Evolutionary conservation across 306 rosid species (phyloP).

Genomic region (Citrullus colocynthis): DNA sequence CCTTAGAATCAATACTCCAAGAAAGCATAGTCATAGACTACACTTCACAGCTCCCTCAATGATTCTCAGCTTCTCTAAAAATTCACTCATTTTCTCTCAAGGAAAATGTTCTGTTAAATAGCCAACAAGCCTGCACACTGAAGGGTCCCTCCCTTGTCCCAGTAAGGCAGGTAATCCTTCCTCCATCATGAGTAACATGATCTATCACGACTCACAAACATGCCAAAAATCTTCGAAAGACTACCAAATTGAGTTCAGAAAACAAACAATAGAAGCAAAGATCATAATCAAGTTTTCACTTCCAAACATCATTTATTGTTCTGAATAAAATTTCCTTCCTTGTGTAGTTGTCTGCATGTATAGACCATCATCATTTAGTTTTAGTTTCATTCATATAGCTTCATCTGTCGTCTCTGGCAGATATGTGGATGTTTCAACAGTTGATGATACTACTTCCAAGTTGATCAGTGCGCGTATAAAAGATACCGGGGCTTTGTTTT

Average conservation of each 20-base stretch:
- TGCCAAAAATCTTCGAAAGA: not conserved
- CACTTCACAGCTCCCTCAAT: not conserved
- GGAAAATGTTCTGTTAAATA: not conserved
- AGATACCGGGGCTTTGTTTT: constrained; percentile 69
- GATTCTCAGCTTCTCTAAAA: not conserved
- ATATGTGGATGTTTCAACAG: constrained; percentile 90
- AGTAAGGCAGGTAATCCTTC: not conserved
- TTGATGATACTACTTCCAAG: constrained; percentile 69
- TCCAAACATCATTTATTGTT: not conserved
- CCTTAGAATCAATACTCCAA: not conserved
- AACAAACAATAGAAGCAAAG: not conserved
- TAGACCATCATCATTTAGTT: not conserved
- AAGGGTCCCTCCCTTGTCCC: not conserved
- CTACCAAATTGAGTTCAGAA: not conserved
- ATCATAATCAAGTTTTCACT: not conserved
- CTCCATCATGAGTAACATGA: not conserved
- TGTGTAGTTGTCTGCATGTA: not conserved
- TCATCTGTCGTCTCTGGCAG: constrained; percentile 26
- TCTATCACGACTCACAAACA: not conserved
- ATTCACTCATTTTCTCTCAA: not conserved
- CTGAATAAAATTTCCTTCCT: not conserved
- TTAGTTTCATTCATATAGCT: not conserved
- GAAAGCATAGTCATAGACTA: not conserved
- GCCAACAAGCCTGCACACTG: not conserved
- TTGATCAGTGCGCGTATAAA: constrained; percentile 48